phyloP scores from a whole-genome alignment of 1,284 basidiomycete species.

The Puccinia novopanici region DNA sequence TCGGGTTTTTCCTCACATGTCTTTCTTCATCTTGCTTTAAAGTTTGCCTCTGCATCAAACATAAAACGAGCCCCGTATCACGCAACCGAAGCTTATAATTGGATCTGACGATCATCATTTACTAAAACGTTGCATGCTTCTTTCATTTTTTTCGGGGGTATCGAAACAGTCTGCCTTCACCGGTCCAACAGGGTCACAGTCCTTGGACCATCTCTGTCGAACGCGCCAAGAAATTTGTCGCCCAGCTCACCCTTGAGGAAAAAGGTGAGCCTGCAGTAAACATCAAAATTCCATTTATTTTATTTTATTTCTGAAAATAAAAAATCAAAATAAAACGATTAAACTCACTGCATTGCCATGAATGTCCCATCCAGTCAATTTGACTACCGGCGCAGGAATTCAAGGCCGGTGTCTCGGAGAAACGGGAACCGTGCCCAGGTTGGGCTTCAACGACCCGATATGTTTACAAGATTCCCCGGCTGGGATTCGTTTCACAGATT shows the following conservation, averaged over 20 bases:
- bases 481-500: constrained; percentile 56
- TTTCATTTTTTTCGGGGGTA: neutral
- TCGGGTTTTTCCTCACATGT: neutral
- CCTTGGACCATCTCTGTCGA: constrained; percentile 25
- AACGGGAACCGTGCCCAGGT: constrained; percentile 52
- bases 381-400: constrained; percentile 42
- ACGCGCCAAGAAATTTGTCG: constrained; percentile 42
- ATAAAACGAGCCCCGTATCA: neutral
- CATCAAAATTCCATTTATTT: too few relatives aligned
- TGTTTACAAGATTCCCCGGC: constrained; percentile 58
- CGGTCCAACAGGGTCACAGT: constrained; percentile 25
- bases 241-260: constrained; percentile 48
- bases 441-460: constrained; percentile 55
- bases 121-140: neutral
- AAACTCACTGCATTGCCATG: too few relatives aligned
- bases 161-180: constrained; percentile 33
- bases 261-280: constrained; percentile 35
- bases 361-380: constrained; percentile 32
- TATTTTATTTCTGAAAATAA: too few relatives aligned
- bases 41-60: neutral
- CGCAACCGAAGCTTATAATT: too few relatives aligned
- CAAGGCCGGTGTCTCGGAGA: constrained; percentile 40
- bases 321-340: too few relatives aligned
- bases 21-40: neutral
- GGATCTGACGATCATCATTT: too few relatives aligned